Percentiles rank a stretch among this genome's conserved stretches.
These are phyloP conservation scores for Lizonia empirigonia DNA, from an alignment of 2,329 filamentous ascomycete species.

Conservation along the genomic window DNA sequence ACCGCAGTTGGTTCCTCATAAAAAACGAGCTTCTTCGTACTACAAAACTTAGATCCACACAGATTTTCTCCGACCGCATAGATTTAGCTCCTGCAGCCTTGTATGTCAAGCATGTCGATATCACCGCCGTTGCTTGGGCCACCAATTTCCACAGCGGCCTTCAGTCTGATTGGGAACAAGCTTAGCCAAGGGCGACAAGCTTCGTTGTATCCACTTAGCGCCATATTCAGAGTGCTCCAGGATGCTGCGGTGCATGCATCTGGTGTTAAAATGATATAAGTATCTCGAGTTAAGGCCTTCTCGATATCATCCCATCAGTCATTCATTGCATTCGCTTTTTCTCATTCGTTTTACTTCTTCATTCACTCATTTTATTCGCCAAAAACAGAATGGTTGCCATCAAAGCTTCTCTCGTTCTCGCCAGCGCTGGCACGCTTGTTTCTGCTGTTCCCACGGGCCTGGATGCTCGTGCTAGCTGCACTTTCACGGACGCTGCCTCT, in stretches of 20 bases:
- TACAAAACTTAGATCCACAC: neutral
- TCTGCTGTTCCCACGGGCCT: slow-evolving; percentile 40
- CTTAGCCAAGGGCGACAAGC: slow-evolving; percentile 38
- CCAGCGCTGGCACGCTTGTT: slow-evolving; percentile 41
- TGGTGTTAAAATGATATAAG: slow-evolving; percentile 26
- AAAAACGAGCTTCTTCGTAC: no score
- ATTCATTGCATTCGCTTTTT: slow-evolving; percentile 18
- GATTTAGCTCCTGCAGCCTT: slow-evolving; percentile 3
- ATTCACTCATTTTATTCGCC: slow-evolving; percentile 10
- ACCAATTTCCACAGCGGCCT: slow-evolving; percentile 21
- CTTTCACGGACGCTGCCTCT: slow-evolving; percentile 59
- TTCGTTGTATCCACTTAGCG: slow-evolving; percentile 13
- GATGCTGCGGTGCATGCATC: slow-evolving; percentile 1
- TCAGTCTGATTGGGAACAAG: slow-evolving; percentile 34
- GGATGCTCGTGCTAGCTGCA: slow-evolving; percentile 53
- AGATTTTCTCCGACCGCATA: neutral
- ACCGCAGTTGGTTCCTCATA: no score
- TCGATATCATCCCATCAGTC: slow-evolving; percentile 11
- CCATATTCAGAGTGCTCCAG: slow-evolving; percentile 1
- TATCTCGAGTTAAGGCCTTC: slow-evolving; percentile 3
- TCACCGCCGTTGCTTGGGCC: slow-evolving; percentile 16
- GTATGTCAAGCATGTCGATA: slow-evolving; percentile 1
- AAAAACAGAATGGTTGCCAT: slow-evolving; percentile 31
- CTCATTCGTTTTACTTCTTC: slow-evolving; percentile 14
- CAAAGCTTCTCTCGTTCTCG: slow-evolving; percentile 27